Conservation (phyloP, 345 rosid species). For the Turnera subulata region DNA sequence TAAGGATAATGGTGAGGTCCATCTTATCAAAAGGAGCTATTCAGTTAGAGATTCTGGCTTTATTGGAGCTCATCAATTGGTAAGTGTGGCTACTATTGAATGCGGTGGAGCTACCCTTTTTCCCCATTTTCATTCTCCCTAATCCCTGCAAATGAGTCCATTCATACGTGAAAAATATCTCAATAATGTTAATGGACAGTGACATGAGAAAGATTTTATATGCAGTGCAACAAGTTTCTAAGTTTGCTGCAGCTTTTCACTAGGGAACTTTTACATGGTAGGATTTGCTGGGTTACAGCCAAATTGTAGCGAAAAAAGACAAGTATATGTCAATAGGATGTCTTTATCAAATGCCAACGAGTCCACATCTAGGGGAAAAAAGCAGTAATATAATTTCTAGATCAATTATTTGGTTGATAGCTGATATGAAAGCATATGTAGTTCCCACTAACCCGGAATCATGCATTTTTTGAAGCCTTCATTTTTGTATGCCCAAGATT, state of each 20-base stretch:
- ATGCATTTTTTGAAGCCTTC: too few species aligned
- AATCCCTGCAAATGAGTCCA: slow-evolving; percentile 8
- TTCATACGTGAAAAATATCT: slow-evolving; percentile 7
- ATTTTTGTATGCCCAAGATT: too few species aligned
- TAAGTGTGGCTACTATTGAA: slow-evolving; percentile 21
- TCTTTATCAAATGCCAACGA: too few species aligned
- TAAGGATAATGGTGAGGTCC: slow-evolving; percentile 34
- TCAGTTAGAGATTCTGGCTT: slow-evolving; percentile 35
- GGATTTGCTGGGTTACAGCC: not conserved
- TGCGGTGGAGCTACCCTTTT: slow-evolving; percentile 5
- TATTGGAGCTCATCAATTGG: slow-evolving; percentile 26
- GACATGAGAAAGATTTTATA: slow-evolving; percentile 3
- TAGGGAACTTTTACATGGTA: too few species aligned
- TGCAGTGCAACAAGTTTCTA: not conserved
- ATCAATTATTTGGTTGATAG: too few species aligned
- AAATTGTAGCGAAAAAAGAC: not conserved
- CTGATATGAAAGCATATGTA: too few species aligned
- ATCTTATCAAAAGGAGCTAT: slow-evolving; percentile 31
- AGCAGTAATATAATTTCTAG: too few species aligned
- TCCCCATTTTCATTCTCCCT: not conserved
- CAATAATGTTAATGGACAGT: slow-evolving; percentile 1
- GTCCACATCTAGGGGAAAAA: too few species aligned
- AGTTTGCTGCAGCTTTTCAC: too few species aligned
- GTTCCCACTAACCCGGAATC: too few species aligned
- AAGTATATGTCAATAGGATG: too few species aligned